Base-by-base conservation (phyloP, 2,329 filamentous ascomycete species). In the Ustulina deusta region DNA sequence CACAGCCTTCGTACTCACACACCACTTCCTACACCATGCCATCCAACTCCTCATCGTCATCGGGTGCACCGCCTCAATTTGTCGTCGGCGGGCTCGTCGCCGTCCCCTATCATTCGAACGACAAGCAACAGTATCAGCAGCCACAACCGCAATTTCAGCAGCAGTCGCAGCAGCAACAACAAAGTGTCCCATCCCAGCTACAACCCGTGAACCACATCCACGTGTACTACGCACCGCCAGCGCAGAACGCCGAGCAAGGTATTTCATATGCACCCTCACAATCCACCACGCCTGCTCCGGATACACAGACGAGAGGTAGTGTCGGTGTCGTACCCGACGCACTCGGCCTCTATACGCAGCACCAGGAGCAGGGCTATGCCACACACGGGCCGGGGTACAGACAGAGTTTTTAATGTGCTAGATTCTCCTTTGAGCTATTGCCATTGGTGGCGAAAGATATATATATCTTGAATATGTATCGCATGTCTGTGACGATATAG, bases 181-280 rank as follows among this genome's bases (percentile, higher is more conserved):
- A 61, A 34, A 44, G 29, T 1, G 32, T 44, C 0, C 44, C 58
- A 3, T 25, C 65, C 2, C 68, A 71, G 29, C 25, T 61, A 0
- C 68, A 71, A 32, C 68, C 69, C 10, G 61, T 71, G 13, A 70
- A 71, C 22, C 65, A 70, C 25, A 61, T 71, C 60, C 68, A 71
- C 57, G 54, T 71, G 6, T 68, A 71, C 65, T 68, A 68, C 54
- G 52, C 64, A 32, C 68, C 67, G 11, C 66, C 67, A 7, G 5
- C 32, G 5, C 58, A 65, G 0, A 38, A 44, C 13, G 3, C 36
- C 6, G 63, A 61, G 17, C 46, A 49, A 11, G 27, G 34, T 15
- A 11, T 4, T 36, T 34, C 46, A 22, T 32, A 17, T 20, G 3
- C 58, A n/a, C 25, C 54, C 9, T 27, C 63, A 3, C 62, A 69